Evolutionary conservation across 1,139 yeast species (phyloP).

Genomic region (Hemisphaericaspora xylanilytica): DNA sequence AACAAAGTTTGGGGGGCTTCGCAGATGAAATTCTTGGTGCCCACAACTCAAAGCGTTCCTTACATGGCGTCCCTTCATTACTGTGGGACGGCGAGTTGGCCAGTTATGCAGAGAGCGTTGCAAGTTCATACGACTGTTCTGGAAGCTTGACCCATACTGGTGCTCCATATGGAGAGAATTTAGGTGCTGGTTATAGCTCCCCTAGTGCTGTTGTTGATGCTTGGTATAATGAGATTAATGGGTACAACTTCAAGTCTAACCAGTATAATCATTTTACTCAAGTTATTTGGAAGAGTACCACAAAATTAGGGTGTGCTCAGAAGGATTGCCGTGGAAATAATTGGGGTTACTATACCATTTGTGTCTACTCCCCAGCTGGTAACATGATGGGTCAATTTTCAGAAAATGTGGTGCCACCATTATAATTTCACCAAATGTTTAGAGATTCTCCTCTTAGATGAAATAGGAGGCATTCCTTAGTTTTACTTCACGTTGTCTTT

Average conservation of each 20-base stretch:
- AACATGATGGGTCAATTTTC: slow-evolving; percentile 44
- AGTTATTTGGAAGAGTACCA: slow-evolving; percentile 72
- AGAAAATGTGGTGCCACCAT: slow-evolving; percentile 45
- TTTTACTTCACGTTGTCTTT: neutral
- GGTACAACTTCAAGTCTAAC: slow-evolving; percentile 50
- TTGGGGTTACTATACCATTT: slow-evolving; percentile 47
- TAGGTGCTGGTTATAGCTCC: slow-evolving; percentile 66
- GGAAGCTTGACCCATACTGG: slow-evolving; percentile 69
- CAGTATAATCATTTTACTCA: slow-evolving; percentile 75
- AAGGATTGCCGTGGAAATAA: slow-evolving; percentile 41
- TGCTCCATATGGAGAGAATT: slow-evolving; percentile 82
- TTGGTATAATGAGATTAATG: slow-evolving; percentile 74
- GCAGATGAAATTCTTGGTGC: slow-evolving; percentile 26
- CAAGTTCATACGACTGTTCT: slow-evolving; percentile 66
- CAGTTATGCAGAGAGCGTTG: slow-evolving; percentile 64
- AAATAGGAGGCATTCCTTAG: neutral
- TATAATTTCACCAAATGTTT: neutral
- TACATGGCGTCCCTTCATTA: slow-evolving; percentile 58
- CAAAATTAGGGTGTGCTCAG: slow-evolving; percentile 68
- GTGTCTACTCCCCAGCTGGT: slow-evolving; percentile 48
- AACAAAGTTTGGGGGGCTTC: slow-evolving; percentile 10
- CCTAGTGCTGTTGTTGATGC: slow-evolving; percentile 64
- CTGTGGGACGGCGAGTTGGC: slow-evolving; percentile 65
- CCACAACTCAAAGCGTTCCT: slow-evolving; percentile 68
- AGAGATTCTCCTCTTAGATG: neutral